These are phyloP conservation scores for Alternaria dauci DNA, from an alignment of 2,329 filamentous ascomycete species.

Conservation along the genomic window DNA sequence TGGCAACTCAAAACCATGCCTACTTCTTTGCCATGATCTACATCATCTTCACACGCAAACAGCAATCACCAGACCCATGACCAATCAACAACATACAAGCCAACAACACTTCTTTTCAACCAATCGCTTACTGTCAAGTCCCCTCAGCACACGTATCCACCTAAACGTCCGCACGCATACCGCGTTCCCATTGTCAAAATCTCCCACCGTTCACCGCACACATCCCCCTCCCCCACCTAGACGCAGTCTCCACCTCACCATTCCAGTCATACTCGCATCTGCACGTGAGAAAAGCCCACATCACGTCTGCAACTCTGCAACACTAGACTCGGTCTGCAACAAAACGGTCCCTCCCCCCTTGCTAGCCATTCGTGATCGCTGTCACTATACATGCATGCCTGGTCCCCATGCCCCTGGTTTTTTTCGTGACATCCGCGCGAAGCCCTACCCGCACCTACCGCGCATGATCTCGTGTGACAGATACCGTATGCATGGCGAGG, in stretches of 20 bases:
- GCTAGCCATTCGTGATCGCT: background rate
- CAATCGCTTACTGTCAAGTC: slow-evolving; percentile 4
- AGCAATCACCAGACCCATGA: background rate
- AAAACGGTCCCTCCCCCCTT: background rate
- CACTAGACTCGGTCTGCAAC: background rate
- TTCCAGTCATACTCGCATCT: slow-evolving; percentile 20
- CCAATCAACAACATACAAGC: background rate
- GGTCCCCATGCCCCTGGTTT: slow-evolving; percentile 3
- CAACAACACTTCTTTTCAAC: background rate
- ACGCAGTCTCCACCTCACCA: slow-evolving; percentile 4
- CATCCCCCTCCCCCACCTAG: slow-evolving; percentile 1
- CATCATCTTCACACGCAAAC: background rate
- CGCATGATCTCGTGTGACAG: slow-evolving; percentile 8
- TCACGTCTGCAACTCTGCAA: background rate
- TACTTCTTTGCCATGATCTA: background rate
- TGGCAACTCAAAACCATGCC: background rate
- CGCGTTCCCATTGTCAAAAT: slow-evolving; percentile 6
- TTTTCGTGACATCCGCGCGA: background rate
- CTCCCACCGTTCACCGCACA: slow-evolving; percentile 1
- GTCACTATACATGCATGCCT: slow-evolving; percentile 6
- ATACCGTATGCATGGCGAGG: background rate
- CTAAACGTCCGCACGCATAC: background rate
- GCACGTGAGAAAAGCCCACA: slow-evolving; percentile 8
- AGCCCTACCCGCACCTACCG: slow-evolving; percentile 21
- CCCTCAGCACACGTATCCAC: background rate